These are phyloP conservation scores for Colletotrichum endophyticum DNA, from an alignment of 2,329 filamentous ascomycete species.

Conservation along the genomic window DNA sequence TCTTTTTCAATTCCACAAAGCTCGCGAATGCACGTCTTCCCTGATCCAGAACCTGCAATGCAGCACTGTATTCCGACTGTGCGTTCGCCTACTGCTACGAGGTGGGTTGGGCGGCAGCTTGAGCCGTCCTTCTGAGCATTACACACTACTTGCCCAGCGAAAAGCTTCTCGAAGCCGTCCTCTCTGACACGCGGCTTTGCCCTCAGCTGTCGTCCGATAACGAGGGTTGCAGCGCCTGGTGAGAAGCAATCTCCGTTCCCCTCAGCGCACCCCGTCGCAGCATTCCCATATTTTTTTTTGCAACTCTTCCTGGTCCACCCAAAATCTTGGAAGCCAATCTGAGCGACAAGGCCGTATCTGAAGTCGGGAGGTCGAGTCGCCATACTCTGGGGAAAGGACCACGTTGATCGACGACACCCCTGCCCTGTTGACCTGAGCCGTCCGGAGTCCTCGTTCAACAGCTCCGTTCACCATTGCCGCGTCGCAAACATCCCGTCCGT, in stretches of 20 bases:
- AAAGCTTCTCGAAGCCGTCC: slow-evolving; percentile 1
- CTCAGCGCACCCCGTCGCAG: neutral
- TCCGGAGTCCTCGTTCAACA: neutral
- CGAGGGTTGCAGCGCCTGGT: neutral
- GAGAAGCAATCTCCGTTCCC: neutral
- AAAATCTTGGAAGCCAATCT: neutral
- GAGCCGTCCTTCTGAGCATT: neutral
- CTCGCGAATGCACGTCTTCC: neutral
- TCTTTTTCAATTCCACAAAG: slow-evolving; percentile 11
- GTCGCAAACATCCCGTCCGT: neutral
- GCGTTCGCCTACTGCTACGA: neutral
- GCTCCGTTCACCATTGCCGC: neutral
- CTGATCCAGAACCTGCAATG: neutral
- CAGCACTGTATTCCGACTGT: neutral
- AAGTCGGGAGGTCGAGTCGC: neutral
- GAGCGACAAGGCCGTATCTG: neutral
- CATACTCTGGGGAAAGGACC: neutral
- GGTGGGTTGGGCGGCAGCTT: neutral
- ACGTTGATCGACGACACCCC: slow-evolving; percentile 6
- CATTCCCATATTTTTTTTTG: neutral
- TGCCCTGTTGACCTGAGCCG: neutral
- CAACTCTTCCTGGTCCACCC: neutral
- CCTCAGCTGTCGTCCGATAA: neutral
- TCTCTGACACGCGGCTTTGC: neutral
- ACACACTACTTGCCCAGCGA: neutral